Evolutionary conservation across 208 protist species (phyloP).

Genomic region (Endotrypanum monterogeii): DNA sequence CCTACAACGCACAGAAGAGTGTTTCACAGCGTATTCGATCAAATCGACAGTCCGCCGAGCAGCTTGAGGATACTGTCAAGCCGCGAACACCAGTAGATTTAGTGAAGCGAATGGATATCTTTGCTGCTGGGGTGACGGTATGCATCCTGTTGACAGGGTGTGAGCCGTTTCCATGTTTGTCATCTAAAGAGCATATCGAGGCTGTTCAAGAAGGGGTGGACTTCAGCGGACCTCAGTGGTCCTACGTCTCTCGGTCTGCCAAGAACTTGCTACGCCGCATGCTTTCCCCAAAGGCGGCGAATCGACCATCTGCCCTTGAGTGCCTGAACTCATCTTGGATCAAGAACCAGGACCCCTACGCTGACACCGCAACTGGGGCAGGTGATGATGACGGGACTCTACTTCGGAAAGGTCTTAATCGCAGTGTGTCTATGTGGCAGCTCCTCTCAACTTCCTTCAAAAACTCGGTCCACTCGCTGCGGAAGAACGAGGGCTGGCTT

Average conservation of each 20-base stretch:
- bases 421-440: slow-evolving; percentile 24
- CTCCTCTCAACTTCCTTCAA: slow-evolving; percentile 33
- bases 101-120: slow-evolving; percentile 67
- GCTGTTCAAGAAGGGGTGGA: slow-evolving; percentile 41
- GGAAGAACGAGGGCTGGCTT: slow-evolving; percentile 47
- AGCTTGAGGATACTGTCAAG: background rate
- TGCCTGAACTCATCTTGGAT: slow-evolving; percentile 48
- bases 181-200: slow-evolving; percentile 43
- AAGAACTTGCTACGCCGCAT: slow-evolving; percentile 47
- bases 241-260: slow-evolving; percentile 44
- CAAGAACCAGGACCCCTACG: slow-evolving; percentile 26
- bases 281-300: slow-evolving; percentile 37
- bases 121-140: slow-evolving; percentile 57
- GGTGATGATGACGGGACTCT: slow-evolving; percentile 17
- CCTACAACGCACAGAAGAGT: slow-evolving; percentile 39
- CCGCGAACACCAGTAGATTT: slow-evolving; percentile 40
- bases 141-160: slow-evolving; percentile 63
- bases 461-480: slow-evolving; percentile 37
- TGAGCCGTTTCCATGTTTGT: slow-evolving; percentile 53
- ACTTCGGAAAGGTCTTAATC: slow-evolving; percentile 17
- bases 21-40: slow-evolving; percentile 11
- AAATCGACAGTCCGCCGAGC: slow-evolving; percentile 3
- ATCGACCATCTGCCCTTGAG: slow-evolving; percentile 51
- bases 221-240: slow-evolving; percentile 49
- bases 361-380: slow-evolving; percentile 3